Conservation (phyloP, 768 basidiomycete genomes). For the Glaciozyma antarctica region DNA sequence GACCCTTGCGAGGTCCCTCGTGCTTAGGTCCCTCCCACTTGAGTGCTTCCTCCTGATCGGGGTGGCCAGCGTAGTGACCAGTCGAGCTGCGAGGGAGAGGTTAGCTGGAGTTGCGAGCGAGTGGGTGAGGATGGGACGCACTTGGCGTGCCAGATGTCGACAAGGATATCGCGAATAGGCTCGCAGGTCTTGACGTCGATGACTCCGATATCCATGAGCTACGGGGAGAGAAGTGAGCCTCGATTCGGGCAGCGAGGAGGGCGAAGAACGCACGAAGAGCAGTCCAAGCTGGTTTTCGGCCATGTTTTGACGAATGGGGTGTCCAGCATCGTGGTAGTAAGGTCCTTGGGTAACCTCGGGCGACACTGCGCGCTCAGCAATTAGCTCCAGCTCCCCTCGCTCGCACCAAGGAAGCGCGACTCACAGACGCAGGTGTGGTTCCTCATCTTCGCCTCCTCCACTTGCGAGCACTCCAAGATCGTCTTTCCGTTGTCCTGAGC, state of each 20-base stretch:
- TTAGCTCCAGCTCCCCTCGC: not conserved
- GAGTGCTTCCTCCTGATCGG: slow-evolving; percentile 27
- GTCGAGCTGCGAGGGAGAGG: slow-evolving; percentile 27
- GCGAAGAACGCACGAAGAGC: slow-evolving; percentile 23
- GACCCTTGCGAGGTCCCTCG: slow-evolving; percentile 31
- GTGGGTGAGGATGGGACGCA: not conserved
- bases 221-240: not conserved
- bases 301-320: slow-evolving; percentile 36
- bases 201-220: slow-evolving; percentile 36
- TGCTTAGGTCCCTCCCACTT: slow-evolving; percentile 30
- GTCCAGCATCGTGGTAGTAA: slow-evolving; percentile 34
- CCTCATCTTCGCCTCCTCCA: slow-evolving; percentile 31
- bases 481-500: slow-evolving; percentile 14
- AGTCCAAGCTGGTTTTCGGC: slow-evolving; percentile 35
- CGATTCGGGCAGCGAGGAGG: not conserved
- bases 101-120: not conserved
- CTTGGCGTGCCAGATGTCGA: slow-evolving; percentile 33
- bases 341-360: slow-evolving; percentile 30
- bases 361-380: not conserved
- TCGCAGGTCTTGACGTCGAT: slow-evolving; percentile 36
- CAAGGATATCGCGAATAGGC: slow-evolving; percentile 32
- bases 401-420: not conserved
- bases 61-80: slow-evolving; percentile 37
- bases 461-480: slow-evolving; percentile 30
- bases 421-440: slow-evolving; percentile 35